phyloP scores from a whole-genome alignment of 1,284 basidiomycete species.

The Boletus mariae region DNA sequence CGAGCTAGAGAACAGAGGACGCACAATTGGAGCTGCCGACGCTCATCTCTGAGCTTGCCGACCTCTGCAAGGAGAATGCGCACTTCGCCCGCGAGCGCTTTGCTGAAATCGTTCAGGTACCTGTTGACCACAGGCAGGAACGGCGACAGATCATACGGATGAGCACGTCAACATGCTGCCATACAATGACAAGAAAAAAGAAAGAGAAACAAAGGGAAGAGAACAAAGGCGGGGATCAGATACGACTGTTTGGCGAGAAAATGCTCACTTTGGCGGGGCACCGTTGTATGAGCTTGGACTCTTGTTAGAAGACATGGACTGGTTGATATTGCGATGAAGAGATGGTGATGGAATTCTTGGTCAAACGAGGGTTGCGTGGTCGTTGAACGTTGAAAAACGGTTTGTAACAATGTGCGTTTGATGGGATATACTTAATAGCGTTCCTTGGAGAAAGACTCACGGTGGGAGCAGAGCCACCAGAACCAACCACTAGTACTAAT shows the following conservation, averaged over 20 bases:
- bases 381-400: not conserved
- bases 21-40: conserved; percentile 64
- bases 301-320: conserved; percentile 31
- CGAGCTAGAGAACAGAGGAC: conserved; percentile 27
- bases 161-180: conserved; percentile 10
- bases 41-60: conserved; percentile 70
- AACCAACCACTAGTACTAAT: no score
- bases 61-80: conserved; percentile 64
- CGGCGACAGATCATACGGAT: conserved; percentile 1
- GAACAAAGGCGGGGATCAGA: not conserved
- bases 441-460: not conserved
- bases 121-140: conserved; percentile 31
- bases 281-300: conserved; percentile 31
- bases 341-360: not conserved
- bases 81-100: conserved; percentile 58
- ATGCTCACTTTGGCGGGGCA: conserved; percentile 33
- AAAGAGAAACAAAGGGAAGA: not conserved
- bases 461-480: not conserved
- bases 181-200: not conserved
- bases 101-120: conserved; percentile 68
- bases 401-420: conserved; percentile 3
- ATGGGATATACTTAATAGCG: not conserved
- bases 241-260: not conserved
- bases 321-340: conserved; percentile 7
- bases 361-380: not conserved